Base-by-base conservation (phyloP, 1,139 yeast species). In the Blastobotrys aristatus region DNA sequence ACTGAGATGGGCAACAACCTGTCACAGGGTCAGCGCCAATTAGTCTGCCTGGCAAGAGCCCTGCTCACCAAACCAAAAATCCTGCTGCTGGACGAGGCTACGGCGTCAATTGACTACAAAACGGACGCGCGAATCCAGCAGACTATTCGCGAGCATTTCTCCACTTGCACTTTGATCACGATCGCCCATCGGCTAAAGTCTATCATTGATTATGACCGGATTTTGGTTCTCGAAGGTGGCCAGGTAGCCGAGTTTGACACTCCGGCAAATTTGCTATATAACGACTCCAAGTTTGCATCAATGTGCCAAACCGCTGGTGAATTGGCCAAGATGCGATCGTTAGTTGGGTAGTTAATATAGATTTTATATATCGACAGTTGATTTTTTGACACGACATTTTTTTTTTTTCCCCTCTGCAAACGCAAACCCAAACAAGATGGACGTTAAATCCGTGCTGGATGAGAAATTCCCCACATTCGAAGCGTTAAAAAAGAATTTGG, bases 341-440 rank as follows among this genome's bases (percentile, higher is more conserved):
- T 86, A 55, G 95, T 97, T 4, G 84, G 84, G 63, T 83, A 80
- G n/a, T n/a, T n/a, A n/a, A n/a, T n/a, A n/a, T n/a, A n/a, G n/a
- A n/a, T n/a, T n/a, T n/a, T n/a, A n/a, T n/a, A n/a, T n/a, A n/a
- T n/a, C n/a, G n/a, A n/a, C n/a, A n/a, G n/a, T n/a, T n/a, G n/a
- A n/a, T n/a, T n/a, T n/a, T n/a, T n/a, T n/a, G 27, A 24, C 27
- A 24, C 27, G 27, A 24, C 27, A 24, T 24, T 24, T 24, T 24
- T 24, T 24, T 24, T 24, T 24, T 5, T 10, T 10, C 27, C 5
- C 27, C 5, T 24, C 27, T 8, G 13, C 38, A 35, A 6, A 35
- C 16, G 17, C 27, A 17, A 4, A 6, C 22, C 3, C 2, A 21
- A 24, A 22, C 22, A 18, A n/a, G n/a, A 42, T 30, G 39, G 37